Evolutionary conservation across 345 rosid species (phyloP).

Genomic region (Crucihimalaya himalaica): DNA sequence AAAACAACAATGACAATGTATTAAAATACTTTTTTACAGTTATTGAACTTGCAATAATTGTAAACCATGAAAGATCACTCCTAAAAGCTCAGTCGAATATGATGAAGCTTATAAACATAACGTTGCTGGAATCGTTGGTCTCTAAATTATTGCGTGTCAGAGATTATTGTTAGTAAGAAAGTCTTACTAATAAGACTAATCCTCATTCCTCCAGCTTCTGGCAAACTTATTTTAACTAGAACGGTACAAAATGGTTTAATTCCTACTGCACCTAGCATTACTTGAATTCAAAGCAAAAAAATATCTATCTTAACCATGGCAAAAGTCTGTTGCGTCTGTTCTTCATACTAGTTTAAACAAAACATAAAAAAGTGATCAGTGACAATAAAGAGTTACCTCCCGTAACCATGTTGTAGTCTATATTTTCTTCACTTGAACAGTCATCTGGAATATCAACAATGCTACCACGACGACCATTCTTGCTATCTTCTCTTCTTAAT

Average conservation of each 20-base stretch:
- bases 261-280: constrained; percentile 9
- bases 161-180: neutral
- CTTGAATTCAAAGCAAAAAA: constrained; percentile 3
- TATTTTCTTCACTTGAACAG: constrained; percentile 93
- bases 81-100: neutral
- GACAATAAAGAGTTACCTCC: constrained; percentile 62
- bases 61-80: constrained; percentile 21
- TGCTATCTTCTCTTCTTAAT: constrained; percentile 79
- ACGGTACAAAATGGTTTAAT: neutral
- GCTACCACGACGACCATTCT: constrained; percentile 61
- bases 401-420: constrained; percentile 62
- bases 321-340: neutral
- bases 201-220: neutral
- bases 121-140: neutral
- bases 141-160: neutral
- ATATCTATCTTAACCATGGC: neutral
- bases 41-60: neutral
- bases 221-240: constrained; percentile 3
- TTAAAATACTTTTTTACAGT: neutral
- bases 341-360: constrained; percentile 11
- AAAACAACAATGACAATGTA: constrained; percentile 14
- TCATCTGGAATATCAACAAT: constrained; percentile 79
- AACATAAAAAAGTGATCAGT: constrained; percentile 3
- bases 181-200: neutral
- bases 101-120: constrained; percentile 13